Evolutionary conservation across 2,329 filamentous ascomycete genomes (phyloP), one percentile per base, ranked within the genome.

Genomic region (Colletotrichum lini): DNA sequence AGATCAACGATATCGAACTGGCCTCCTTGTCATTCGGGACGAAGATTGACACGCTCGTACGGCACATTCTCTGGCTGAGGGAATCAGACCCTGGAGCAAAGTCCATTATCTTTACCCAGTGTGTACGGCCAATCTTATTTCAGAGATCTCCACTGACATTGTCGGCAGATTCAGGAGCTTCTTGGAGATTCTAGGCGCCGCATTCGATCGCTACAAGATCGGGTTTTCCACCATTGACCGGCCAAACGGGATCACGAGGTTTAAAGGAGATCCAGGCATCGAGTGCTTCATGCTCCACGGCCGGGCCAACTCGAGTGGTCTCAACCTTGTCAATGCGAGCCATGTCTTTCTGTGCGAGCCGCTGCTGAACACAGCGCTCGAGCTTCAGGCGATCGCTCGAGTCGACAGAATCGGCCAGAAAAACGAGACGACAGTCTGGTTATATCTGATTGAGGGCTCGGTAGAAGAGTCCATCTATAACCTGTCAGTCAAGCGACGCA

Each of bases 271-370:
- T 73, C 88, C 94, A 1, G 80, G 83, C 3, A 81, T 92, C 7
- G 94, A 98, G 79, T 95, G 93, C 75, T 96, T 99, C 75, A 86
- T 98, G 4, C 87, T 99, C 16, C 95, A 98, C 78, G 95, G 95
- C 7, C 93, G 95, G 74, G 93, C 94, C 0, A 94, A 98, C 79
- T 93, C 94, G 0, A 95, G 93, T 1, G 96, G 96, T 0, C 86
- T 99, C 40, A 98, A 97, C 73, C 88, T 99, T 0, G 93, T 98
- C 74, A 96, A 97, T 76, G 96, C 96, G 5, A 98, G 91, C 58
- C 95, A 98, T 78, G 95, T 98, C 1, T 97, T 98, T 78, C 88
- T 99, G 5, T 98, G 95, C 79, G 96, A 99, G 79, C 96, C 96
- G 2, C 85, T 98, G 4, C 90, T 98, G 75, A 98, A 98, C 78